These are phyloP conservation scores for Lotus japonicus DNA, from an alignment of 306 rosid species.

Conservation along the genomic window DNA sequence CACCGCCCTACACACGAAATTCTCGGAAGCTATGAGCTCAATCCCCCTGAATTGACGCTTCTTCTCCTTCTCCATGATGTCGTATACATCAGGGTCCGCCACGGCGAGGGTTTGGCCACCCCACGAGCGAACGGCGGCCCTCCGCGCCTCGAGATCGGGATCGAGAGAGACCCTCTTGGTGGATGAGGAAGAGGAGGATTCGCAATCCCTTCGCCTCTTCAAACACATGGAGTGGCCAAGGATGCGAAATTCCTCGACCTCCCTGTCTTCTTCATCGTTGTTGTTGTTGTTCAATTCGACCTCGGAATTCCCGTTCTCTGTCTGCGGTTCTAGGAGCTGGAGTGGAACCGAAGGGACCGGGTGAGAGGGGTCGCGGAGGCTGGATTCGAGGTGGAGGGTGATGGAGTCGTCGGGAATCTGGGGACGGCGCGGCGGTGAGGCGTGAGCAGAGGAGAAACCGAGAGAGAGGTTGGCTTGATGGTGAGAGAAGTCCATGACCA, in stretches of 20 bases:
- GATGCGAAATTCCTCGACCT: slow-evolving; percentile 76
- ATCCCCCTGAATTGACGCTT: slow-evolving; percentile 65
- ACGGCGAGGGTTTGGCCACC: slow-evolving; percentile 53
- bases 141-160: slow-evolving; percentile 52
- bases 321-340: slow-evolving; percentile 64
- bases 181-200: slow-evolving; percentile 38
- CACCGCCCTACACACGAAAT: slow-evolving; percentile 77
- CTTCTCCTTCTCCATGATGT: slow-evolving; percentile 83
- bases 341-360: slow-evolving; percentile 55
- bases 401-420: slow-evolving; percentile 58
- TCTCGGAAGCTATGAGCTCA: slow-evolving; percentile 91
- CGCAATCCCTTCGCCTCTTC: slow-evolving; percentile 65
- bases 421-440: slow-evolving; percentile 49
- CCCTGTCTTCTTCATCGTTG: slow-evolving; percentile 37
- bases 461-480: slow-evolving; percentile 58
- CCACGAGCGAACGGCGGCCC: slow-evolving; percentile 57
- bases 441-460: slow-evolving; percentile 56
- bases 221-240: slow-evolving; percentile 86
- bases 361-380: slow-evolving; percentile 42
- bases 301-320: not conserved
- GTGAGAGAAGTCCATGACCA: slow-evolving; percentile 54
- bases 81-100: slow-evolving; percentile 65
- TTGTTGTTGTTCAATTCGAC: slow-evolving; percentile 26
- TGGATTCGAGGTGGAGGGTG: slow-evolving; percentile 60
- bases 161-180: slow-evolving; percentile 39